Base-by-base conservation (phyloP, 2,329 filamentous ascomycete species). In the Chaetothyriales sp. region DNA sequence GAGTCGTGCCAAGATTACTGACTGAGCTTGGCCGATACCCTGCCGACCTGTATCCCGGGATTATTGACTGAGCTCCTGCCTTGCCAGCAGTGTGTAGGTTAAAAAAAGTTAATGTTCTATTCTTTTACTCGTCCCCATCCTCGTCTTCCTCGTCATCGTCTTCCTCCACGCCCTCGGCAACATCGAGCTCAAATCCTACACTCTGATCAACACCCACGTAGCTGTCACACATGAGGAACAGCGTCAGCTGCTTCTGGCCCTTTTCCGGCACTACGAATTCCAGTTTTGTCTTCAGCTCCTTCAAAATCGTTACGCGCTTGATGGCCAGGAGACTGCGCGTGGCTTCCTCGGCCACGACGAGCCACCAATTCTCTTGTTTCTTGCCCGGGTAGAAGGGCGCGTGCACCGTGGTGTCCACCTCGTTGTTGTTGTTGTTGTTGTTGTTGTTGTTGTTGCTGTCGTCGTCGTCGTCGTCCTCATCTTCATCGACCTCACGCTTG, bases 331-430 rank as follows among this genome's bases (percentile, higher is more conserved):
- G 73, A 57, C 77, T 89, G 73, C 88, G 90, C 43, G 85, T 87
- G 66, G 81, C 85, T 71, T 95, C 89, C 61, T 97, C 89, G 28
- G 89, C 90, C 33, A 98, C 87, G 18, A 98, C 87, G 51, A 98
- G 73, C 92, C 92, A 98, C 89, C 89, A 98, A 66, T 92, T 95
- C 76, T 98, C 92, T 73, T 87, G 84, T 77, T 98, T 98, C 68
- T 85, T 84, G 48, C 69, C 75, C 0, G 92, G 89, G 66, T 92
- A 98, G 75, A 97, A 98, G 0, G 92, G 92, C 49, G 90, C 89
- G 65, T 97, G 89, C 1, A 97, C 94, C 1, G 82, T 83, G 1
- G 84, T 79, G 66, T 95, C 88, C 15, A 85, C 78, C 58, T 86
- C 83, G n/a, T n/a, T n/a, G n/a, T n/a, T n/a, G n/a, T n/a, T n/a